Base-by-base conservation (phyloP, 352 stramenopile genomes). In the Phytophthora capsici region DNA sequence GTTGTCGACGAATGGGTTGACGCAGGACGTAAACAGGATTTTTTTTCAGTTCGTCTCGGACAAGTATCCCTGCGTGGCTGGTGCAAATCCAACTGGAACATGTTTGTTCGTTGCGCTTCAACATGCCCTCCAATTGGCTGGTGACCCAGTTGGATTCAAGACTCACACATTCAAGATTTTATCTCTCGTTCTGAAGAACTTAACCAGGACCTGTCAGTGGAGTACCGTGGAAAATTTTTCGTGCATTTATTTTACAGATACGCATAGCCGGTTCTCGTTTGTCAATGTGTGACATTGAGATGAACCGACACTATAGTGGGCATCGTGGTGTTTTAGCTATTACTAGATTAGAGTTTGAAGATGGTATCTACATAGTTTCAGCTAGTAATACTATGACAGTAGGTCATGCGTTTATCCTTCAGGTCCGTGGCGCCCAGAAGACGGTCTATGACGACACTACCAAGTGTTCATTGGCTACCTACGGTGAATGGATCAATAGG, bases 401-500 rank as follows among this genome's bases (percentile, higher is more conserved):
- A 20, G 43, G 43, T 12, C 54, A 62, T 44, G 30, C 28, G 17
- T 62, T 62, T 30, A 19, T 36, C 28, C 43, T 62, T 3, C 12
- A 54, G 10, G 54, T 62, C 3, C 2, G 13, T 6, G 32, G 54
- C 13, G 5, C 10, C 6, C 36, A 40, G 22, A 28, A 12, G 12
- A 53, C 43, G 2, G 54, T 32, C 7, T 22, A 28, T 6, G 54
- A 62, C 26, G 54, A 53, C 3, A 22, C 3, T 2, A 6, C n/a
- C 9, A 38, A 54, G 32, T 13, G 43, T 6, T 9, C 1, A 5
- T 48, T 62, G 43, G 13, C 2, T 9, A 2, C 1, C 14, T 54
- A 62, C 17, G 54, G 54, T 23, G 43, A 62, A 14, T 62, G 43
- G 54, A 46, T 60, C 6, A 14, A 60, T 14, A 44, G 25, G 6